Conservation (phyloP, 2,329 filamentous ascomycete species). For the Aspergillus carbonarius region DNA sequence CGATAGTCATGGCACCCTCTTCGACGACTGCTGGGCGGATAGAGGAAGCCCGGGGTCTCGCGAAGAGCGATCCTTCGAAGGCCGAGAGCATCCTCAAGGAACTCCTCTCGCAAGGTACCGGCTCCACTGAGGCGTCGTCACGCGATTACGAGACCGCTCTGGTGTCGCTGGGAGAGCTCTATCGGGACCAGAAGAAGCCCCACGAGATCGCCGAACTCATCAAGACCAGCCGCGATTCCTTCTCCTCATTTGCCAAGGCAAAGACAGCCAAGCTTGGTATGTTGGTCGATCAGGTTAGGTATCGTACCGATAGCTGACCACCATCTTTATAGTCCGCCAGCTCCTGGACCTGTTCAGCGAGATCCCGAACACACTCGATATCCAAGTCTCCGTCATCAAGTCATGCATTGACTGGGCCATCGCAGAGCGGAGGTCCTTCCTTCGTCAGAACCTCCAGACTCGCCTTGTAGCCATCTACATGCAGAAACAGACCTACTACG, state of each 20-base stretch:
- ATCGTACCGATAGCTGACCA: neutral
- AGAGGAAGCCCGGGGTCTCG: constrained; percentile 83
- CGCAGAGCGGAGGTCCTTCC: constrained; percentile 88
- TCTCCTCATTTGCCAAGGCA: constrained; percentile 96
- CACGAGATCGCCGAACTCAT: constrained; percentile 87
- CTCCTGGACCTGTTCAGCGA: constrained; percentile 91
- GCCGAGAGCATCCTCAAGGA: constrained; percentile 87
- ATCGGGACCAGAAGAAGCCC: constrained; percentile 76
- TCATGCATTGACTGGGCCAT: constrained; percentile 99
- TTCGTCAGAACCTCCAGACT: constrained; percentile 96
- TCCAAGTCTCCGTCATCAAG: constrained; percentile 92
- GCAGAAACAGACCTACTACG: constrained; percentile 96
- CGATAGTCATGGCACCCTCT: constrained; percentile 47
- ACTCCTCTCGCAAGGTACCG: constrained; percentile 80
- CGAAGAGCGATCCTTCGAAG: constrained; percentile 76
- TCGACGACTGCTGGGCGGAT: constrained; percentile 64
- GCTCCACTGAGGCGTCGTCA: constrained; percentile 79
- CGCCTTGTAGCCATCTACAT: constrained; percentile 92
- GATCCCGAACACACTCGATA: constrained; percentile 92
- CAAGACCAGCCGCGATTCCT: constrained; percentile 81
- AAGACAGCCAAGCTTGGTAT: constrained; percentile 97
- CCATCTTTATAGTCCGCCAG: constrained; percentile 70
- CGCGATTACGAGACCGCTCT: constrained; percentile 90
- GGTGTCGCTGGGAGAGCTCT: constrained; percentile 86
- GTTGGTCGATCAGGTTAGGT: constrained; percentile 27